Percentiles rank a stretch among this genome's conserved stretches.
Evolutionary conservation across 148 eudicot genomes (phyloP).

Genomic region (Nepenthes mirabilis): DNA sequence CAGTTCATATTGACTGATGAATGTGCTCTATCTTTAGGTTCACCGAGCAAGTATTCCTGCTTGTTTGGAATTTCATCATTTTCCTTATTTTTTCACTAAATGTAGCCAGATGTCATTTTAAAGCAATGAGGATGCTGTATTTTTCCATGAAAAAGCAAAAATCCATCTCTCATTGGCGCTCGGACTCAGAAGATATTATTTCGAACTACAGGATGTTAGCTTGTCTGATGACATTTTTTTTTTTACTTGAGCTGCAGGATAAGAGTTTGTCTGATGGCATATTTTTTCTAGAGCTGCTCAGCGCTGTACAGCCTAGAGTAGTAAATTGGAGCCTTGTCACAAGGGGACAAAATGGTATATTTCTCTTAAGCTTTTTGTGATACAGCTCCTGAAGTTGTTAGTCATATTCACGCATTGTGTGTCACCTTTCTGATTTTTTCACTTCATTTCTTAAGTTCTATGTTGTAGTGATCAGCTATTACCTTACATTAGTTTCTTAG

Average conservation of each 20-base stretch:
- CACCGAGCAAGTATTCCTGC: too few relatives aligned
- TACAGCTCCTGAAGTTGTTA: not conserved
- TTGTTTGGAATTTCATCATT: not conserved
- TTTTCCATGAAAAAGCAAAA: too few relatives aligned
- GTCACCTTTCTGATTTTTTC: not conserved
- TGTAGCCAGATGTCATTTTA: too few relatives aligned
- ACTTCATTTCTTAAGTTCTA: too few relatives aligned
- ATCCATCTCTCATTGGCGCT: too few relatives aligned
- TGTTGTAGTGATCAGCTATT: too few relatives aligned
- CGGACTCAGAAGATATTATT: not conserved
- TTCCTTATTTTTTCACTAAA: too few relatives aligned
- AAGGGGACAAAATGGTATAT: conserved; percentile 75
- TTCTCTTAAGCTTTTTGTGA: not conserved
- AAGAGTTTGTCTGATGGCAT: conserved; percentile 76
- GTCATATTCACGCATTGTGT: not conserved
- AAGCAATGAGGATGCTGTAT: too few relatives aligned
- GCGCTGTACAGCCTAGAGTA: conserved; percentile 86
- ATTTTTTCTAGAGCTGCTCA: conserved; percentile 90
- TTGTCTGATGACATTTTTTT: not conserved
- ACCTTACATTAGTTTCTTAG: too few relatives aligned
- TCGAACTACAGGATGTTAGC: not conserved
- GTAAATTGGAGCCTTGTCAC: conserved; percentile 99
- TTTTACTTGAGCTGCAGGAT: conserved; percentile 32
- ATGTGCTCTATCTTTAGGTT: too few relatives aligned
- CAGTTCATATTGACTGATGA: too few relatives aligned